Evolutionary conservation across 179 eudicot species (phyloP), one percentile per base, ranked within the genome.

Genomic region (Corrigiola litoralis): DNA sequence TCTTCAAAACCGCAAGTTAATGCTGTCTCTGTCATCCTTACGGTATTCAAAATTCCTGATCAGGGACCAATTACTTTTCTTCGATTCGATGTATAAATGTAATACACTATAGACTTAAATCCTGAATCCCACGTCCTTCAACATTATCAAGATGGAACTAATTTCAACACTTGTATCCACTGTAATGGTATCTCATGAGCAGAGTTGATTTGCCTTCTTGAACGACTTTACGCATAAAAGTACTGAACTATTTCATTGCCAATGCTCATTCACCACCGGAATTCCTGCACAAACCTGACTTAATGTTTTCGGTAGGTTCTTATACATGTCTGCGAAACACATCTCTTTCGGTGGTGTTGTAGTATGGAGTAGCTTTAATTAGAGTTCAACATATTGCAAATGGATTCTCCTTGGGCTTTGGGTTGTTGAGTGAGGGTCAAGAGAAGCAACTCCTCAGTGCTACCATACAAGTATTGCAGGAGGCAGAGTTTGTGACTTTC

Each of bases 321-420:
- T 63, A n/a, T n/a, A n/a, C n/a, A 66, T n/a, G 66, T 51, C 47
- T 72, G 73, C 23, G 57, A 46, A 49, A 56, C 13, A 42, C 56
- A 46, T 70, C 78, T 48, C 52, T 48, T 4, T 70, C 27, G 1
- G 28, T 32, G 38, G 52, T 52, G 8, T 75, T 72, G 10, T n/a
- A n/a, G 69, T 46, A 55, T 79, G 78, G 32, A 79, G 48, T 12
- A 75, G 67, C 25, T 51, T n/a, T n/a, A n/a, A n/a, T 69, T 1
- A 76, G 27, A 46, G 72, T 72, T 78, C 58, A 79, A 34, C 13
- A 47, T 32, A 56, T 45, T 56, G 7, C 72, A 55, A 10, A 61
- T 27, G 13, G n/a, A n/a, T n/a, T n/a, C n/a, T n/a, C n/a, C n/a
- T n/a, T n/a, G n/a, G n/a, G n/a, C n/a, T n/a, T n/a, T n/a, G n/a